Base-by-base conservation (phyloP, 345 rosid species). In the Pistacia vera region DNA sequence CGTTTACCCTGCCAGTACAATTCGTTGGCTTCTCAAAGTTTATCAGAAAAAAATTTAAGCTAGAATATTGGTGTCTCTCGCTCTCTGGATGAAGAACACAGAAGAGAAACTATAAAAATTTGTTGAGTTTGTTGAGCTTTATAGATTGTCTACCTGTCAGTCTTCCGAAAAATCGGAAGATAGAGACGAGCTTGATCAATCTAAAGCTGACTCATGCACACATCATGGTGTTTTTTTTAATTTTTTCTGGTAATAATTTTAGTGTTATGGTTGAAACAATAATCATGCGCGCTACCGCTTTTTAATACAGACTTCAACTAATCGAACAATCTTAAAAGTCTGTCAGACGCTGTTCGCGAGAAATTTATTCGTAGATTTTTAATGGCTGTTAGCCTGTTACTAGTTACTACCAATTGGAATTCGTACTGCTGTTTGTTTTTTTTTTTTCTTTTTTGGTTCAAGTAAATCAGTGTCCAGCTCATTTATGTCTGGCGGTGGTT, bases 121-220 rank as follows among this genome's bases (percentile, higher is more conserved):
- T 11, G 18, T 17, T 36, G 3, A 25, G 62, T 51, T 52, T 11
- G 18, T 17, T 36, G 3, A 25, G 62, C 33, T 63, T 73, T 12
- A 33, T 52, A 63, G 59, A 61, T 30, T 17, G 30, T n/a, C 11
- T 13, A 18, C 13, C 35, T 20, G 70, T 14, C 12, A 14, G 49
- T 73, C 69, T 16, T 20, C 22, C 38, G 13, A 22, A 71, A 71
- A 11, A 60, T 13, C 10, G 36, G 63, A 14, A 30, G 13, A 2
- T 18, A 4, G 11, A 25, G 22, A 69, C 48, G 62, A 17, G 25
- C 48, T 11, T 10, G 30, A 54, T 54, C 16, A 14, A 3, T 0
- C 48, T 59, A 4, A 41, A 0, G 64, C 65, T 70, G 79, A 70
- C 11, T 75, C 82, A 70, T 3, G 4, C 1, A 41, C 78, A 71